Base-by-base conservation (phyloP, 139 green algal genomes). In the Tetraselmis chui region DNA sequence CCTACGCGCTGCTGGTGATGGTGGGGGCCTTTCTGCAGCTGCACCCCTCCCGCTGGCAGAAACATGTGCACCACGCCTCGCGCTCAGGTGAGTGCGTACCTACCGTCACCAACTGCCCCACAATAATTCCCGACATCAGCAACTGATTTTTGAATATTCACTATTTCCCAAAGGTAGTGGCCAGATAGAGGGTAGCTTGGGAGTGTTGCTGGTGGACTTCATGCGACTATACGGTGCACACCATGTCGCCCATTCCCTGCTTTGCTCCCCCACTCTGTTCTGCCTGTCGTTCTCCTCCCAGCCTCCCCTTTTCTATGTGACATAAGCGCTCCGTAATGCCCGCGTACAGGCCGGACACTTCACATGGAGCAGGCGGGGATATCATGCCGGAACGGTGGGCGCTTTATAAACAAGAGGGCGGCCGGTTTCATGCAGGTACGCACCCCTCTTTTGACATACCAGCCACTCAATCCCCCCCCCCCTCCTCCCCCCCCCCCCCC, bases 1-100 rank as follows among this genome's bases (percentile, higher is more conserved):
- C 88, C 59, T 99, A 98, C 84, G 93, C 92, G 5, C 90, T 99
- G 30, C 91, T 99, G 59, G 93, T 94, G 45, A 96, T 99, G 93
- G 87, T 98, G 1, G 90, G 92, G 0, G 89, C 91, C 2, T 96
- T 96, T 84, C 88, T 99, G 80, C 89, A 96, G 89, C 83, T 91
- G 32, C 93, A 97, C 84, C 86, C 86, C 31, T 92, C 85, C 2
- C 79, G 93, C 0, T 75, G 75, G 25, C 59, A 31, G 31, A 26
- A 59, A 5, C 11, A 18, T 2, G 29, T 58, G 58, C n/a, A 32
- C 2, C 28, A 27, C 59, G 29, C 59, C 29, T 27, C 59, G 79
- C n/a, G n/a, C n/a, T n/a, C n/a, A n/a, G 59, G 29, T 32, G 59
- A 24, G 76, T 75, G 32, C 23, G 27, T 30, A 75, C 75, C 81